A percentile compares a stretch with the other conserved stretches of the same genome.
These are phyloP conservation scores for Botryosphaeria dothidea DNA, from an alignment of 2,329 filamentous ascomycete species.

Conservation along the genomic window DNA sequence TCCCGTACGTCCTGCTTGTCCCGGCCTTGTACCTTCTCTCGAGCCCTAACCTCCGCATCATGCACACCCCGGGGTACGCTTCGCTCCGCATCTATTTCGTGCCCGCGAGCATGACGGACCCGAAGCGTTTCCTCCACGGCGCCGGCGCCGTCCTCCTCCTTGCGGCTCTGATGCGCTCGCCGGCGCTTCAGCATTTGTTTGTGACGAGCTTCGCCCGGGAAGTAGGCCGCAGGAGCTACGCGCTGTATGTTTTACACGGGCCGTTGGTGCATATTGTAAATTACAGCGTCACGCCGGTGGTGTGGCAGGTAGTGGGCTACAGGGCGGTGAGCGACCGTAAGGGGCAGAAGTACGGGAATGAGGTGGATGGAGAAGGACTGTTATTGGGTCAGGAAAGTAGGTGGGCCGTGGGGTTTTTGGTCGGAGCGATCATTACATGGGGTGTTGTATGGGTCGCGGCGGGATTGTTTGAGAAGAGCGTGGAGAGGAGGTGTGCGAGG, in stretches of 20 bases:
- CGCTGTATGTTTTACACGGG: conserved; percentile 2
- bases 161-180: not conserved
- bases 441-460: not conserved
- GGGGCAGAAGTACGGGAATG: not conserved
- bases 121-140: conserved; percentile 14
- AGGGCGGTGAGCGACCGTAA: not conserved
- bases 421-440: not conserved
- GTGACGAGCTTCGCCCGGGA: not conserved
- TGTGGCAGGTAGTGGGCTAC: not conserved
- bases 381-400: not conserved
- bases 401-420: not conserved
- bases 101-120: not conserved
- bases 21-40: conserved; percentile 12
- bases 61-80: not conserved
- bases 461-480: not conserved
- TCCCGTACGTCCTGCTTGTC: not conserved
- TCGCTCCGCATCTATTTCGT: not conserved
- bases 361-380: not conserved
- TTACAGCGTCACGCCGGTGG: not conserved
- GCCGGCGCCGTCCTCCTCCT: conserved; percentile 4
- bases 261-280: not conserved
- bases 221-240: not conserved
- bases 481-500: not conserved
- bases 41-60: conserved; percentile 9
- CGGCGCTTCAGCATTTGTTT: not conserved